phyloP scores from a whole-genome alignment of 257 asterid species.

The Apocynum venetum region DNA sequence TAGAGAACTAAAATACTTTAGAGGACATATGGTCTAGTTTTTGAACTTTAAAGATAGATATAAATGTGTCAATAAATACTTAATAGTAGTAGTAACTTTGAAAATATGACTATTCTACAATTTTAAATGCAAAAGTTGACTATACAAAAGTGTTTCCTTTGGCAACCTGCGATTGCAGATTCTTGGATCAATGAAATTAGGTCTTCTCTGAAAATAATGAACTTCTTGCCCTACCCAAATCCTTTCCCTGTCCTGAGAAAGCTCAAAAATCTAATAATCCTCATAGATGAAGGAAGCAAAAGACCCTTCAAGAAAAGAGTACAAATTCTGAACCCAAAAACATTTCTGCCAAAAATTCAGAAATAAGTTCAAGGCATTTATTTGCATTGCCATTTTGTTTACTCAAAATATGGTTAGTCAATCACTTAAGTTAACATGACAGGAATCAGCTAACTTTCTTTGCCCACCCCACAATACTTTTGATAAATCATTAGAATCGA shows the following conservation, averaged over 20 bases:
- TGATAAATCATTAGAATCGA: too few relatives aligned
- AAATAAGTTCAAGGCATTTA: neutral
- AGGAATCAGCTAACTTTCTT: too few relatives aligned
- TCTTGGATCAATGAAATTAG: constrained; percentile 1
- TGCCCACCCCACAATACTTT: too few relatives aligned
- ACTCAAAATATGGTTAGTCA: neutral
- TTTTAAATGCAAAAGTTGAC: constrained; percentile 6
- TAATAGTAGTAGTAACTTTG: neutral
- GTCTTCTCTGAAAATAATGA: neutral
- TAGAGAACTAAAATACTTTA: too few relatives aligned
- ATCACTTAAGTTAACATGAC: neutral
- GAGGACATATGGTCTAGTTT: too few relatives aligned
- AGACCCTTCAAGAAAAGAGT: neutral
- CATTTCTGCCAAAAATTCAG: neutral
- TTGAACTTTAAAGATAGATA: too few relatives aligned
- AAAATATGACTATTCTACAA: neutral
- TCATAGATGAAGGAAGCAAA: too few relatives aligned
- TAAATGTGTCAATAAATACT: neutral
- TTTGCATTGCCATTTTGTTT: neutral
- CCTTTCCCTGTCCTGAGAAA: neutral
- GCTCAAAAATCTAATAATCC: neutral
- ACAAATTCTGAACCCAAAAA: neutral
- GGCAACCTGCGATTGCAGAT: neutral
- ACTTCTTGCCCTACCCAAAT: neutral
- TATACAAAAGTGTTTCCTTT: neutral